Base-by-base conservation (phyloP, 1,284 basidiomycete species). In the Ganoderma leucocontextum region DNA sequence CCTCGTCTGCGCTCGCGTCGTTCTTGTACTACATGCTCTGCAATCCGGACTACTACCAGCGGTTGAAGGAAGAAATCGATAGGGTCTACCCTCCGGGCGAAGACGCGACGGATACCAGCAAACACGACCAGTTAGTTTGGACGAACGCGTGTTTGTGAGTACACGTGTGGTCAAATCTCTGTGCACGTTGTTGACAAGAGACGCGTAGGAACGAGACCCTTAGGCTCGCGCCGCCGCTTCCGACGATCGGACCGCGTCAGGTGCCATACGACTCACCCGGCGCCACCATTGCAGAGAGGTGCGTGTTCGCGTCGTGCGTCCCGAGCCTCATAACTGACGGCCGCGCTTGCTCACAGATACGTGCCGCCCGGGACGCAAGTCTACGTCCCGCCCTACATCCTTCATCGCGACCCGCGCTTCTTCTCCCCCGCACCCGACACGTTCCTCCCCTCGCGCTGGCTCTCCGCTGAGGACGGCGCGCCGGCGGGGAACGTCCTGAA, bases 401-500 rank as follows among this genome's bases (percentile, higher is more conserved):
- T 80, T 1, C 78, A 79, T 36, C 74, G 76, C 35, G 75, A 79
- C 66, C 67, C 75, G 12, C 72, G 73, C 25, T 75, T 79, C 69
- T 80, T 79, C 72, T 70, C 68, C 4, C 71, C 72, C 13, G 42
- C 69, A 15, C 73, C 79, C 7, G 67, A 75, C 42, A 25, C 38
- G 12, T 79, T 74, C 73, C 68, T 67, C 65, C 78, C 77, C 15
- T 74, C 76, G 33, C 73, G 77, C 19, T 79, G 78, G 77, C 72
- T 78, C 22, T n/a, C 41, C 29, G 17, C 29, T 19, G 9, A 41
- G 39, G 59, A 44, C 13, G 29, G 29, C 59, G 25, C 59, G 6
- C 29, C 29, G 1, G 25, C 62, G 19, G 55, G n/a, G 39, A 65
- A 73, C 35, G 62, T 70, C 15, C 71, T 72, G 59, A 70, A 76